Base-by-base conservation (phyloP, 2,329 filamentous ascomycete genomes). In the Incumbomyces lentus region DNA sequence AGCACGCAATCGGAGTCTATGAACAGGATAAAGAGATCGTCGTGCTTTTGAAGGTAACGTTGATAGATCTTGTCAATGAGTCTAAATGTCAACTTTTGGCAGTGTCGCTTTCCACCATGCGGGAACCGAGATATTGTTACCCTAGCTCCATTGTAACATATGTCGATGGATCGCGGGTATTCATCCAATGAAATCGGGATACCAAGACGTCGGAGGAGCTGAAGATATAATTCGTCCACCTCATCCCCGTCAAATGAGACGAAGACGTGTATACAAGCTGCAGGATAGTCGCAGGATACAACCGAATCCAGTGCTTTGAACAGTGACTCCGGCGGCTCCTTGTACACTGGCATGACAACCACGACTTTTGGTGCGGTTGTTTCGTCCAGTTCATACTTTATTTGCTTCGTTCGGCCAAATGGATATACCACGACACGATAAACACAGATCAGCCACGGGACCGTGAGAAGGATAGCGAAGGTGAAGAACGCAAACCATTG, bases 401-500 rank as follows among this genome's bases (percentile, higher is more conserved):
- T 86, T 44, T 83, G 77, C 62, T 86, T 87, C 35, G 75, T 81
- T 53, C 87, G 79, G 17, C 90, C 89, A 19, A 96, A 73, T 30
- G 86, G 84, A 57, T 92, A 84, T 7, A 86, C 94, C 47, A 94
- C 84, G 4, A 95, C 76, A 59, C 93, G 84, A 61, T 93, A 95
- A 47, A 96, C 77, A 64, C 89, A 95, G 60, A 95, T 85, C 2
- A 95, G 74, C 87, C 88, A 95, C 0, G 92, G 92, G 1, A 95
- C 73, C 1, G 84, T 87, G 48, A 98, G 69, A 8, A 96, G 78
- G 52, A 79, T 78, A 1, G 89, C 83, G 56, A 96, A 96, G 22
- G 84, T 81, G 82, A 86, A 95, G 64, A 96, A 96, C 3, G 88
- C 89, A 60, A 96, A 95, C 84, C 87, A 93, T 62, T 95, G 89